These are phyloP conservation scores for Penicillium maclennaniae DNA, from an alignment of 495 filamentous ascomycete species.

Conservation along the genomic window DNA sequence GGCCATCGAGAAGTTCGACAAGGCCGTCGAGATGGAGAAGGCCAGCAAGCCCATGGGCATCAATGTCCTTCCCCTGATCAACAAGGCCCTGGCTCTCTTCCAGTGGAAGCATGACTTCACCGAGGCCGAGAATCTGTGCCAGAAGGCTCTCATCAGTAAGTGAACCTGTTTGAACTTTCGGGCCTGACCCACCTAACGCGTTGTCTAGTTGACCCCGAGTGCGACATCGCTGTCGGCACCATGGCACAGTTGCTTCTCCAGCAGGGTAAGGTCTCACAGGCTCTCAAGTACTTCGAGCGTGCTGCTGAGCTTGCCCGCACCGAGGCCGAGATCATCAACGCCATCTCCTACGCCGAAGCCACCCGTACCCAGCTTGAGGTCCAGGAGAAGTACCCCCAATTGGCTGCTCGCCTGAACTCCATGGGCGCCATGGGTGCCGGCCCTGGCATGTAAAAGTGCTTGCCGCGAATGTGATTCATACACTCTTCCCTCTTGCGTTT, in stretches of 20 bases:
- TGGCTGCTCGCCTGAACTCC: conserved; percentile 75
- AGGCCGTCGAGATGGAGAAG: conserved; percentile 96
- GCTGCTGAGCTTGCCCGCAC: conserved; percentile 94
- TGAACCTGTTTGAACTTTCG: conserved; percentile 5
- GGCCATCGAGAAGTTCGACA: conserved; percentile 98
- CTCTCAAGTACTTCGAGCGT: conserved; percentile 94
- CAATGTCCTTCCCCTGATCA: conserved; percentile 96
- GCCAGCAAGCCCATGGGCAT: conserved; percentile 86
- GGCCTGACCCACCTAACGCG: conserved; percentile 8
- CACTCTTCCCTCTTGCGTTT: conserved; percentile 18
- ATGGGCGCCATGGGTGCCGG: conserved; percentile 54
- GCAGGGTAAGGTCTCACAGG: conserved; percentile 93
- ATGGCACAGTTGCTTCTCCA: conserved; percentile 99
- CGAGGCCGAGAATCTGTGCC: conserved; percentile 92
- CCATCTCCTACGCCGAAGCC: conserved; percentile 94
- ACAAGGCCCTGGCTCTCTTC: conserved; percentile 95
- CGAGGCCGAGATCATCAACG: conserved; percentile 93
- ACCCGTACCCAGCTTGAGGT: conserved; percentile 96
- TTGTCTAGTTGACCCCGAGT: conserved; percentile 91
- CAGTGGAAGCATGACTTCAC: conserved; percentile 96
- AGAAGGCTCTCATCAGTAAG: conserved; percentile 96
- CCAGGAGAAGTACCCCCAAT: conserved; percentile 96
- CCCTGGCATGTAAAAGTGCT: conserved; percentile 37
- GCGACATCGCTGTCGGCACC: conserved; percentile 96
- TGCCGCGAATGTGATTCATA: neutral